Conservation (phyloP, 345 rosid species). For the Turritis glabra region DNA sequence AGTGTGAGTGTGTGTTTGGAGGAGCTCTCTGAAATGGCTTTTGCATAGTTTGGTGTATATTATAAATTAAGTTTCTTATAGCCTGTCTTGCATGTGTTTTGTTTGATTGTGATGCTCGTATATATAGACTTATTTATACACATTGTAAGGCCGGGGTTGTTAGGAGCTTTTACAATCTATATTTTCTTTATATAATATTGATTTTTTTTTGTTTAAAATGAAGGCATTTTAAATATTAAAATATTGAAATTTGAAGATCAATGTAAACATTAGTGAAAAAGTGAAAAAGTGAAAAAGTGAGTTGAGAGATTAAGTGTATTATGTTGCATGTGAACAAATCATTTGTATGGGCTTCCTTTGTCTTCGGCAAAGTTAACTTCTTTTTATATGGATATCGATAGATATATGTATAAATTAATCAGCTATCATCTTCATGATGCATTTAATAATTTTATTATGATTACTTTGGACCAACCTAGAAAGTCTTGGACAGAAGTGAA, state of each 20-base stretch:
- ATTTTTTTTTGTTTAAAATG: not conserved
- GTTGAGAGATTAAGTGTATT: conserved; percentile 32
- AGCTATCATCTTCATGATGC: not conserved
- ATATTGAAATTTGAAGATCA: not conserved
- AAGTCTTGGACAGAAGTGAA: not conserved
- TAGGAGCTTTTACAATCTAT: conserved; percentile 2
- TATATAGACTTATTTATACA: conserved; percentile 26
- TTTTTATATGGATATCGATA: not conserved
- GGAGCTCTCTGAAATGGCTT: conserved; percentile 26
- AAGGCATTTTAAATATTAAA: not conserved
- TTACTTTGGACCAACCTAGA: conserved; percentile 12
- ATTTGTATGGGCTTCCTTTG: conserved; percentile 65
- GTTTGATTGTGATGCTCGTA: conserved; percentile 28
- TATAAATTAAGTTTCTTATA: conserved; percentile 20
- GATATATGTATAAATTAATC: not conserved
- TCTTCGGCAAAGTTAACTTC: conserved; percentile 40
- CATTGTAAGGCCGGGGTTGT: conserved; percentile 14
- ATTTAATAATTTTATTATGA: not conserved
- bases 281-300: not conserved
- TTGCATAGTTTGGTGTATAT: conserved; percentile 32
- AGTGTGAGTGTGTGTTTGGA: conserved; percentile 19
- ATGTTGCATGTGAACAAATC: conserved; percentile 67
- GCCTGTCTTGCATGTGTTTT: conserved; percentile 23
- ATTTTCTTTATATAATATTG: not conserved
- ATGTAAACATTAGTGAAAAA: not conserved